Evolutionary conservation across 2,329 filamentous ascomycete genomes (phyloP).

Genomic region (Aspergillus udagawae): DNA sequence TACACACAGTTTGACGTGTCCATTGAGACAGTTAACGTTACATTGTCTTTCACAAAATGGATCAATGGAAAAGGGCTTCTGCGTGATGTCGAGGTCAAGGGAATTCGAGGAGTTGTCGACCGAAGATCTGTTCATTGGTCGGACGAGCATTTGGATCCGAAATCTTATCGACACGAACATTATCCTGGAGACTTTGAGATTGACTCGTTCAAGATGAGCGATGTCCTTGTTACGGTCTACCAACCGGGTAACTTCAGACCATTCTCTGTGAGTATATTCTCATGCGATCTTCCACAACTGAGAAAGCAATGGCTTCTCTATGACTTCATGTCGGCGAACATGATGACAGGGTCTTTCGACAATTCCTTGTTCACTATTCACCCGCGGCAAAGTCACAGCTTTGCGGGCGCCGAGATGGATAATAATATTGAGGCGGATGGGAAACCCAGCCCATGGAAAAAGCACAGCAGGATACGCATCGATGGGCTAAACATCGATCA

Average conservation of each 20-base stretch:
- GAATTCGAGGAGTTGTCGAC: slow-evolving; percentile 87
- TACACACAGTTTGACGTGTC: slow-evolving; percentile 97
- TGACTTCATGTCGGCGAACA: slow-evolving; percentile 90
- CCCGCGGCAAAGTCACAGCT: slow-evolving; percentile 81
- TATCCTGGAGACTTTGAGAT: slow-evolving; percentile 94
- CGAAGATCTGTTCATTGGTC: slow-evolving; percentile 76
- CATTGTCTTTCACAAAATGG: slow-evolving; percentile 96
- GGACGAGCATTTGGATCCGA: slow-evolving; percentile 68
- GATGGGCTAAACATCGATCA: slow-evolving; percentile 95
- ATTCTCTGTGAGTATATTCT: slow-evolving; percentile 92
- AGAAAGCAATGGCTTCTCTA: slow-evolving; percentile 98
- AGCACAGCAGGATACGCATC: slow-evolving; percentile 86
- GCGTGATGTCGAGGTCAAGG: slow-evolving; percentile 88
- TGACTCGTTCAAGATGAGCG: slow-evolving; percentile 93
- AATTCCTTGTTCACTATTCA: slow-evolving; percentile 97
- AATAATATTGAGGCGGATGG: slow-evolving; percentile 57
- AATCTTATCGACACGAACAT: slow-evolving; percentile 83
- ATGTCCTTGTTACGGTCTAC: slow-evolving; percentile 84
- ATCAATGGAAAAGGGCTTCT: slow-evolving; percentile 93
- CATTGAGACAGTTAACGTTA: slow-evolving; percentile 93
- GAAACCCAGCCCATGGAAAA: slow-evolving; percentile 80
- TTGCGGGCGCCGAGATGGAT: slow-evolving; percentile 60
- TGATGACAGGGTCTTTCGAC: slow-evolving; percentile 93
- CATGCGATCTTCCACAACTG: slow-evolving; percentile 86
- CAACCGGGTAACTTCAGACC: slow-evolving; percentile 90